Conservation (phyloP, 768 basidiomycete species). For the Naganishia onofrii region DNA sequence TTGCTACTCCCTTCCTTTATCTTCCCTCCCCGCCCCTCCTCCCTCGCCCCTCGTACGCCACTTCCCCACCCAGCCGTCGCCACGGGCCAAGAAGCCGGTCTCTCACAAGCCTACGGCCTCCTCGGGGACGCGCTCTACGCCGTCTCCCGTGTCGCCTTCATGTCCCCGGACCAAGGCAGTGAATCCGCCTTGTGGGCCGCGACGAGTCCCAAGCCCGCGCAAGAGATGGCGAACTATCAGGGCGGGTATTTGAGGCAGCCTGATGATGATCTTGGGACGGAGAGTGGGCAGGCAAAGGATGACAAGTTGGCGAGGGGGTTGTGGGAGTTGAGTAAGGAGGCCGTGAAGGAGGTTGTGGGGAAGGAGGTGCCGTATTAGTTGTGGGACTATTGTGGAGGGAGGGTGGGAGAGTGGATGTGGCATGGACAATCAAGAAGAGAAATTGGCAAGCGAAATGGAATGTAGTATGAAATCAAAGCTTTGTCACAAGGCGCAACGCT, state of each 20-base stretch:
- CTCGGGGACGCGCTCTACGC: slow-evolving; percentile 43
- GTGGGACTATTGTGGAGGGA: background rate
- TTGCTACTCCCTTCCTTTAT: no score
- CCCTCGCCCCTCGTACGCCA: no score
- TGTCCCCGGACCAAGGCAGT: slow-evolving; percentile 49
- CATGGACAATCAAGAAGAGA: no score
- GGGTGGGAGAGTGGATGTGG: no score
- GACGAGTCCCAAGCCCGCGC: slow-evolving; percentile 32
- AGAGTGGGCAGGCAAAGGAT: slow-evolving; percentile 46
- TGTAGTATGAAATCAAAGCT: no score
- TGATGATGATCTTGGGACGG: slow-evolving; percentile 41
- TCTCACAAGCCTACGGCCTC: slow-evolving; percentile 44
- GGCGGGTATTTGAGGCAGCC: slow-evolving; percentile 49
- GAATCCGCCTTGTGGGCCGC: slow-evolving; percentile 49
- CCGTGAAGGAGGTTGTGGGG: slow-evolving; percentile 48
- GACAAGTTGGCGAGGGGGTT: slow-evolving; percentile 39
- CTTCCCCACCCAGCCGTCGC: slow-evolving; percentile 43
- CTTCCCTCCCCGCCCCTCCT: background rate
- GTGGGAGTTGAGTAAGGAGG: slow-evolving; percentile 45
- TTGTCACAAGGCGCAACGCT: no score
- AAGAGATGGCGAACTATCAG: slow-evolving; percentile 43
- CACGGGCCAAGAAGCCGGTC: slow-evolving; percentile 48
- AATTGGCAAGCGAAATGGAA: no score
- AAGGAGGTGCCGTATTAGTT: slow-evolving; percentile 21
- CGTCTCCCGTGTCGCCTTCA: slow-evolving; percentile 45